Base-by-base conservation (phyloP, 305 asterid species). In the Ruellia speciosa region DNA sequence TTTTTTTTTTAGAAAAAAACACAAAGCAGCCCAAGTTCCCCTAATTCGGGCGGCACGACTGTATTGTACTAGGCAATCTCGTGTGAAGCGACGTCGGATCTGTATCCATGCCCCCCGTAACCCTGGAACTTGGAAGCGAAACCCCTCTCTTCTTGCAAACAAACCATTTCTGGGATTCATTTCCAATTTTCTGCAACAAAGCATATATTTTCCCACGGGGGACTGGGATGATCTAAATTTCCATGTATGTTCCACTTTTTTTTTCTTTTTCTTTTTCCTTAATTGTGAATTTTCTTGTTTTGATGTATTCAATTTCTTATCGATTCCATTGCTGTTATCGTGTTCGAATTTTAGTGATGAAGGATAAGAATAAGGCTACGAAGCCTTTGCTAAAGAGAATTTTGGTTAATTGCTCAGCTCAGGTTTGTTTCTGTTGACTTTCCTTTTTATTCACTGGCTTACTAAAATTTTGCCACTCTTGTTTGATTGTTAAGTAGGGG, bases 391-490 rank as follows among this genome's bases (percentile, higher is more conserved):
- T 87, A 65, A 81, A 72, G 68, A 75, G 85, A 60, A 60, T 87
- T 61, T 67, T 85, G 71, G 70, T 78, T 66, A 83, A 73, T 64
- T 87, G 96, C 63, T 77, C 90, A 60, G 74, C 84, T 75, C 94
- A 85, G 97, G 95, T 90, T 72, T 60, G 17, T 64, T 69, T 46
- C 51, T 50, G 52, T 62, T 0, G 9, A 19, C 49, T 34, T n/a
- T 49, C 50, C 41, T 24, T 52, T 59, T 0, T 16, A 16, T 54
- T 34, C 18, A 11, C 17, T 52, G 34, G 55, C 52, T 51, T 35
- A 14, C 24, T 24, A 7, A 41, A 5, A 12, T 49, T 18, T 34
- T 57, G 10, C 34, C 52, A 17, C 47, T 11, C 46, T 17, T 56
- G 3, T 13, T 31, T 19, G 15, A 57, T 47, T 17, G n/a, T 15